Conservation (phyloP, 2,329 filamentous ascomycete species). For the Ceratocystis eucalypticola region DNA sequence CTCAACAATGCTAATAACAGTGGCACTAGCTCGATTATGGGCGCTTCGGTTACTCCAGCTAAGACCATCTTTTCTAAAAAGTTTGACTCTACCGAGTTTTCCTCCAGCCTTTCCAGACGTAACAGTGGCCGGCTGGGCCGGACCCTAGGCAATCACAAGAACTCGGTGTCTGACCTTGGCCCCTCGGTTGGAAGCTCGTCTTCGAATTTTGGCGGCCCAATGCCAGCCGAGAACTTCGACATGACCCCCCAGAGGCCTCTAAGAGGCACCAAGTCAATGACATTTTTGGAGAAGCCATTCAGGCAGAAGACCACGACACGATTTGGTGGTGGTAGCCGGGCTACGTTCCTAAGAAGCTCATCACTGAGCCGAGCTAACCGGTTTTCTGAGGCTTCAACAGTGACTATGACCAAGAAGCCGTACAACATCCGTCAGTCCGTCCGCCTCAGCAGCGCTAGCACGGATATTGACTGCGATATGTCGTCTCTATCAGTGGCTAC, state of each 20-base stretch:
- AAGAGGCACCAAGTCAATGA: slow-evolving; percentile 18
- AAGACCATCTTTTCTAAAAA: background rate
- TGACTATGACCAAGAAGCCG: background rate
- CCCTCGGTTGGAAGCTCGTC: background rate
- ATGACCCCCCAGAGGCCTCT: slow-evolving; percentile 2
- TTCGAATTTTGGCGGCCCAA: background rate
- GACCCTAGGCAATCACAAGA: slow-evolving; percentile 7
- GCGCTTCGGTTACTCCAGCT: background rate
- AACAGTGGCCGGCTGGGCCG: slow-evolving; percentile 4
- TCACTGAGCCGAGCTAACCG: slow-evolving; percentile 6
- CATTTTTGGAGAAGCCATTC: slow-evolving; percentile 17
- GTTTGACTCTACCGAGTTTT: background rate
- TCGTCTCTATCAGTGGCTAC: background rate
- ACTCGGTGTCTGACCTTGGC: slow-evolving; percentile 13
- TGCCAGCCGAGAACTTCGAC: background rate
- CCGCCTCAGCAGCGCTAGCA: slow-evolving; percentile 14
- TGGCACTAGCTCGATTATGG: background rate
- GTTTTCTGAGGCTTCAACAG: slow-evolving; percentile 14
- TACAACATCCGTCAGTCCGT: slow-evolving; percentile 16
- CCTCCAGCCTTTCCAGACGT: background rate
- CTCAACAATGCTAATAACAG: background rate
- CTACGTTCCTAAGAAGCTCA: slow-evolving; percentile 12
- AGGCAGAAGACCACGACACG: slow-evolving; percentile 5
- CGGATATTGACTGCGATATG: slow-evolving; percentile 8
- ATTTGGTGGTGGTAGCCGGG: slow-evolving; percentile 4